Evolutionary conservation across 768 basidiomycete species (phyloP).

Genomic region (Rhizopogon vinicolor): DNA sequence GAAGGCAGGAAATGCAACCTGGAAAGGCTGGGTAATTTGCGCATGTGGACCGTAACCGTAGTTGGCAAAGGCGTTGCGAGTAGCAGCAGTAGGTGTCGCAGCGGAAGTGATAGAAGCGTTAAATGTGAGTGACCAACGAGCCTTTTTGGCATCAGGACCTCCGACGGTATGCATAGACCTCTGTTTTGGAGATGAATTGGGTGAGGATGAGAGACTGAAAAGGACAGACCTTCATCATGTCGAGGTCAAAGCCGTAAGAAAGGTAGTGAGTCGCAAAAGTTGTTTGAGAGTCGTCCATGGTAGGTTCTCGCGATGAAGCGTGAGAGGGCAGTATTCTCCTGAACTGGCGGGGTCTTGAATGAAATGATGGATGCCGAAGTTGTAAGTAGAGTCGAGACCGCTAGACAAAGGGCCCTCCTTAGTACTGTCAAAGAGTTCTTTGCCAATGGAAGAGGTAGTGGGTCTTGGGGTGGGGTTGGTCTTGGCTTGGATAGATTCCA

Average conservation of each 20-base stretch:
- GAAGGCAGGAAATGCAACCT: slow-evolving; percentile 42
- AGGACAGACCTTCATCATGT: slow-evolving; percentile 82
- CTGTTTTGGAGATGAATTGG: slow-evolving; percentile 32
- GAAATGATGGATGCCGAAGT: no score
- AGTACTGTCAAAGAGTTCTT: no score
- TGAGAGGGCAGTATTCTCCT: no score
- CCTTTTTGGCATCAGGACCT: slow-evolving; percentile 85
- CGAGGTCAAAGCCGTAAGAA: slow-evolving; percentile 74
- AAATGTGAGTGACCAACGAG: slow-evolving; percentile 79
- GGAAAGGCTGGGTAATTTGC: slow-evolving; percentile 53
- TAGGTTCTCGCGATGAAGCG: no score
- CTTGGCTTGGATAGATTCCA: no score
- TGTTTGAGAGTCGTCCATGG: slow-evolving; percentile 74
- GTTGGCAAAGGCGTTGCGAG: slow-evolving; percentile 76
- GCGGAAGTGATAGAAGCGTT: slow-evolving; percentile 32
- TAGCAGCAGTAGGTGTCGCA: slow-evolving; percentile 30
- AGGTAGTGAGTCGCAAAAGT: slow-evolving; percentile 66
- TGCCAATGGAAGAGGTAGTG: no score
- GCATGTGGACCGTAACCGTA: slow-evolving; percentile 83
- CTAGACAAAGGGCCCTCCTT: no score
- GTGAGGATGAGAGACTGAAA: background rate
- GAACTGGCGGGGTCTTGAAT: no score
- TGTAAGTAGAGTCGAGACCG: no score
- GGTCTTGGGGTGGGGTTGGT: no score
- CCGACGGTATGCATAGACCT: slow-evolving; percentile 82